Conservation (phyloP, 2,329 filamentous ascomycete genomes). For the Cordyceps pruinosa region DNA sequence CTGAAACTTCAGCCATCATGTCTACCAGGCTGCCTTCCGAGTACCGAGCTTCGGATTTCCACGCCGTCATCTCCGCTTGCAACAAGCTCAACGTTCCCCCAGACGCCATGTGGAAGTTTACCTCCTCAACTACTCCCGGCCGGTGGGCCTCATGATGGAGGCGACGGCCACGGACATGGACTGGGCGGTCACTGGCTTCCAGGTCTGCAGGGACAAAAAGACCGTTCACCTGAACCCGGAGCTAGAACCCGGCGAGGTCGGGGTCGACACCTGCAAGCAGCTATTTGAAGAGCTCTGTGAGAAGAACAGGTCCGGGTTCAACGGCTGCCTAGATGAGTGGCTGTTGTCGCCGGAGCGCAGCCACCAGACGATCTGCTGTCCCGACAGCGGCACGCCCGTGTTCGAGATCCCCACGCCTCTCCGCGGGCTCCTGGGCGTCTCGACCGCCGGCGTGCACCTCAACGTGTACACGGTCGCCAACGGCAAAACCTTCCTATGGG, state of each 20-base stretch:
- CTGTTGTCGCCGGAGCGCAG: conserved; percentile 14
- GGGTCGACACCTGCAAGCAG: conserved; percentile 14
- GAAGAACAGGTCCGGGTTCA: conserved; percentile 21
- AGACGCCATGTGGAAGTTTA: conserved; percentile 19
- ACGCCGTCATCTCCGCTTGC: conserved; percentile 19
- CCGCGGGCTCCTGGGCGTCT: conserved; percentile 29
- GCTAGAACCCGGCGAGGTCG: conserved; percentile 12
- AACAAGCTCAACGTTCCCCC: conserved; percentile 22
- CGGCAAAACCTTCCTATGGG: conserved; percentile 19
- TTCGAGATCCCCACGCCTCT: conserved; percentile 26
- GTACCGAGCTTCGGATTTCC: conserved; percentile 11
- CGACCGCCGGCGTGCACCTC: conserved; percentile 31
- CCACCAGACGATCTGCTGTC: conserved; percentile 25
- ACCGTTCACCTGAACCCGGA: conserved; percentile 19
- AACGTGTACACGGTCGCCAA: conserved; percentile 25
- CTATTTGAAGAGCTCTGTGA: conserved; percentile 21
- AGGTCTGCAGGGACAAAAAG: conserved; percentile 12
- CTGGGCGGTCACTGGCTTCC: conserved; percentile 18
- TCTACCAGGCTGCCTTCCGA: too few relatives aligned
- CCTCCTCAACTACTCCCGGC: conserved; percentile 17
- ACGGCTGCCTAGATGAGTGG: conserved; percentile 23
- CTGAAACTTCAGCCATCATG: too few relatives aligned
- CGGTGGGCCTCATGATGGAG: conserved; percentile 22
- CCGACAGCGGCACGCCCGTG: conserved; percentile 14
- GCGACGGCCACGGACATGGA: conserved; percentile 17